Percentiles rank a stretch among this genome's conserved stretches.
phyloP scores from a whole-genome alignment of 768 basidiomycete species.

The Rhizopogon vinicolor region DNA sequence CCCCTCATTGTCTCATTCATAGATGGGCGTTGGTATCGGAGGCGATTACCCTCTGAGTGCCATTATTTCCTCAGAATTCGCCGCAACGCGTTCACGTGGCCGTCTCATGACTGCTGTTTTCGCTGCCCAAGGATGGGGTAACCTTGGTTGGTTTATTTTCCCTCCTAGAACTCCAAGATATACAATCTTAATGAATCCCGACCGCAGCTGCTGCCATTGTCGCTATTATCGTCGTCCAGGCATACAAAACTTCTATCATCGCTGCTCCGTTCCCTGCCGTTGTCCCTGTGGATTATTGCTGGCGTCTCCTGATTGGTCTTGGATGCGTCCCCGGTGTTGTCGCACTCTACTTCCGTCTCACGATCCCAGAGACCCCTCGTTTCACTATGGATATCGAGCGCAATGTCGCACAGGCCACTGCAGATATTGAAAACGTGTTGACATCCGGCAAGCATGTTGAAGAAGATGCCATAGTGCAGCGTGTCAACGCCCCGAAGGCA shows the following conservation, averaged over 20 bases:
- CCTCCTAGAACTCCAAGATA: neutral
- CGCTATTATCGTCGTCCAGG: constrained; percentile 55
- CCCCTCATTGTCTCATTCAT: neutral
- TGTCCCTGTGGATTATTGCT: constrained; percentile 64
- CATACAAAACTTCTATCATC: constrained; percentile 62
- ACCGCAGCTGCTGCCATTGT: constrained; percentile 58
- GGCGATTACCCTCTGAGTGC: constrained; percentile 87
- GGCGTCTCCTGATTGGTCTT: constrained; percentile 87
- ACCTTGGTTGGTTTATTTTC: constrained; percentile 45
- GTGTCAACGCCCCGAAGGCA: constrained; percentile 66
- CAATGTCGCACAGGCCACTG: constrained; percentile 69
- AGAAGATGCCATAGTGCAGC: constrained; percentile 54
- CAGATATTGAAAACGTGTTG: constrained; percentile 71
- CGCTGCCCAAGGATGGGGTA: constrained; percentile 84
- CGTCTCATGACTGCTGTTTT: constrained; percentile 90
- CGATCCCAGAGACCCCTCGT: constrained; percentile 89
- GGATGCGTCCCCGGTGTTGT: constrained; percentile 78
- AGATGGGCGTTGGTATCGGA: constrained; percentile 82
- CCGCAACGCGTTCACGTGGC: constrained; percentile 70
- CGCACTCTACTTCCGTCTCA: constrained; percentile 89
- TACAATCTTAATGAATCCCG: neutral
- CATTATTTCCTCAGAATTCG: constrained; percentile 88
- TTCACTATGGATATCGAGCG: constrained; percentile 89
- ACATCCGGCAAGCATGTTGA: constrained; percentile 42
- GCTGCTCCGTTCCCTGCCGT: constrained; percentile 33